phyloP scores from a whole-genome alignment of 495 filamentous ascomycete species.

The Penicillium ochrochloron region DNA sequence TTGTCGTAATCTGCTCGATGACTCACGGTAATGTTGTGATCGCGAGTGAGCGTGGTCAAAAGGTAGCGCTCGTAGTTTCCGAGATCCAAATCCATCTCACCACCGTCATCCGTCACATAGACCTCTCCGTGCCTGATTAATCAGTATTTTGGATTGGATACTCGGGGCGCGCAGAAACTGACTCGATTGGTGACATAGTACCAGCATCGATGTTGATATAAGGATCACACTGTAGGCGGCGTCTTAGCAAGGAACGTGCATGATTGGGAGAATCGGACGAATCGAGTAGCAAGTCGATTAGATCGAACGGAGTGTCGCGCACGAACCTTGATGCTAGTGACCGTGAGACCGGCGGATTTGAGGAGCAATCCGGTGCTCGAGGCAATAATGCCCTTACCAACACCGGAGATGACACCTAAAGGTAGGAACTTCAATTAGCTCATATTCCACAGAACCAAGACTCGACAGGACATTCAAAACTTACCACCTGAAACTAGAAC shows the following conservation, averaged over 20 bases:
- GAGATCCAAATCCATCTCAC: slow-evolving; percentile 88
- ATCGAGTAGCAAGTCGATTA: neutral
- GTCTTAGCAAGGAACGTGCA: neutral
- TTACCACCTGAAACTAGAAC: slow-evolving; percentile 23
- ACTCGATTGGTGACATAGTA: slow-evolving; percentile 76
- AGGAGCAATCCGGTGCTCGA: slow-evolving; percentile 69
- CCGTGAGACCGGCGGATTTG: slow-evolving; percentile 69
- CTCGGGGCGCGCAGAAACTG: slow-evolving; percentile 3
- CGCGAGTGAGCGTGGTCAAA: slow-evolving; percentile 27
- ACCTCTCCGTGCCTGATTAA: slow-evolving; percentile 63
- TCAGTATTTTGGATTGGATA: neutral
- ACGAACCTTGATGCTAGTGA: slow-evolving; percentile 67
- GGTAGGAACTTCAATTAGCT: neutral
- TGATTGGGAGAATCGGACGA: neutral
- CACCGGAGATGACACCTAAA: slow-evolving; percentile 74
- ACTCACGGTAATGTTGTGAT: slow-evolving; percentile 35
- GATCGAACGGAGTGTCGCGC: neutral
- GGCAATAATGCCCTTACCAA: slow-evolving; percentile 84
- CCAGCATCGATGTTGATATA: slow-evolving; percentile 73
- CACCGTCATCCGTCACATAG: slow-evolving; percentile 75
- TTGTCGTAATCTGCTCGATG: neutral
- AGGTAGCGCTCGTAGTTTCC: slow-evolving; percentile 82
- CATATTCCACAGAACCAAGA: neutral
- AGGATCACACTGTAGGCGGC: slow-evolving; percentile 50
- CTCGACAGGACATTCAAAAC: neutral